Evolutionary conservation across 75 land plant species (phyloP).

Genomic region (Adiantum capillusveneris): DNA sequence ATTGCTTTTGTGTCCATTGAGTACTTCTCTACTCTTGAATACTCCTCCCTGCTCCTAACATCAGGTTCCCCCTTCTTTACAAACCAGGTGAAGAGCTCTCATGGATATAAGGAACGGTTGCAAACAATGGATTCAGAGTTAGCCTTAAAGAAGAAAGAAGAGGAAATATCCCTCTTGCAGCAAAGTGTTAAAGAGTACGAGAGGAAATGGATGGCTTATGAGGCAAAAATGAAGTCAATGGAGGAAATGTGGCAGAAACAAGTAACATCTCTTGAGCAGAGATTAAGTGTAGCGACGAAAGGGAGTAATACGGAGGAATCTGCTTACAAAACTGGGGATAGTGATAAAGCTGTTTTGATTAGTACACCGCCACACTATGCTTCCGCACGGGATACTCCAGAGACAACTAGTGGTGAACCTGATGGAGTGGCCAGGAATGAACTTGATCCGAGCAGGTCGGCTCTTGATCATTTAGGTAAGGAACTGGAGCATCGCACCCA

Average conservation of each 20-base stretch:
- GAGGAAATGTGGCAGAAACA: slow-evolving; percentile 93
- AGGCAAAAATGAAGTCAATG: slow-evolving; percentile 76
- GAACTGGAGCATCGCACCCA: slow-evolving; percentile 85
- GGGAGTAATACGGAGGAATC: slow-evolving; percentile 31
- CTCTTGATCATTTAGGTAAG: slow-evolving; percentile 52
- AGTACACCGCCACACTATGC: background rate
- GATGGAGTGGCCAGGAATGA: slow-evolving; percentile 9
- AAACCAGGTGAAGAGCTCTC: too few species aligned
- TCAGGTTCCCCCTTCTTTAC: too few species aligned
- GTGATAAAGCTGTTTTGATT: background rate
- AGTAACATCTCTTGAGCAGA: slow-evolving; percentile 60
- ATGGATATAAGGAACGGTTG: too few species aligned
- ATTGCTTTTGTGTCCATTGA: too few species aligned
- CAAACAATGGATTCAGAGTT: slow-evolving; percentile 27
- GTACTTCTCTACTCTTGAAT: too few species aligned
- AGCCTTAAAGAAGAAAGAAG: slow-evolving; percentile 60
- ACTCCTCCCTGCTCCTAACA: too few species aligned
- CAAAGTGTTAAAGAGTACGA: slow-evolving; percentile 69
- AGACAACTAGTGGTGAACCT: background rate
- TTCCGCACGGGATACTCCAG: background rate
- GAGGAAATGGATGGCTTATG: slow-evolving; percentile 64
- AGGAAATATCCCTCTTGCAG: slow-evolving; percentile 60
- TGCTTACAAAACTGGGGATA: background rate
- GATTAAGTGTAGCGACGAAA: slow-evolving; percentile 58
- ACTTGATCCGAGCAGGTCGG: slow-evolving; percentile 57